Conservation (phyloP, 192 early-diverging fungal species). For the Coemansia sp. region DNA sequence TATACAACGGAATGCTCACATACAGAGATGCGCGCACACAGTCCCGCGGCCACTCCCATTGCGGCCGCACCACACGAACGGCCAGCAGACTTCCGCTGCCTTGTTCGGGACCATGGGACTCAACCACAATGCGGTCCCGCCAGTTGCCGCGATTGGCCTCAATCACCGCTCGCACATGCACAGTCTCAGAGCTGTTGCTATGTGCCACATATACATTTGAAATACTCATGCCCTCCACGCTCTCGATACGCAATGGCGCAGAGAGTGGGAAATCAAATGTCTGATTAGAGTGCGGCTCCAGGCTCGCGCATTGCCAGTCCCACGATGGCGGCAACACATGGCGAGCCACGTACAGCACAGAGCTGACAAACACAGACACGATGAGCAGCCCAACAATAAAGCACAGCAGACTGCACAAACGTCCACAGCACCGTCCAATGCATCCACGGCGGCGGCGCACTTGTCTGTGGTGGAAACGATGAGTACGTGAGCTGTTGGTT, state of each 20-base stretch:
- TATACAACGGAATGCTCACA: constrained; percentile 9
- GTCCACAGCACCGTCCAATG: constrained; percentile 8
- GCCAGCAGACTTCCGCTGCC: not conserved
- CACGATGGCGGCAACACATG: constrained; percentile 9
- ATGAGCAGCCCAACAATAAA: constrained; percentile 13
- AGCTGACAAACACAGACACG: constrained; percentile 5
- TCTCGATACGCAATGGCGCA: constrained; percentile 21
- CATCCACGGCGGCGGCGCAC: constrained; percentile 2
- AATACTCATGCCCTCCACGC: constrained; percentile 24
- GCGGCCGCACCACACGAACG: constrained; percentile 11
- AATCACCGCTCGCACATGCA: constrained; percentile 22
- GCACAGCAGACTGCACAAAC: constrained; percentile 24
- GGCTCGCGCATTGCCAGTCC: constrained; percentile 21
- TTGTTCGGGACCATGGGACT: not conserved
- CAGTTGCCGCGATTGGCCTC: constrained; percentile 16
- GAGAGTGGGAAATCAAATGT: not conserved
- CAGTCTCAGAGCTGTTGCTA: not conserved
- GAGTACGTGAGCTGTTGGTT: not conserved
- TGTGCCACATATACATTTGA: constrained; percentile 20
- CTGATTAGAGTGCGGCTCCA: constrained; percentile 15
- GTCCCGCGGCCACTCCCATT: constrained; percentile 32
- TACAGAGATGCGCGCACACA: constrained; percentile 31
- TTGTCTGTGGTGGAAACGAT: no score
- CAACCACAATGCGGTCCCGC: constrained; percentile 11
- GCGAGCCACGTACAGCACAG: constrained; percentile 8